Conservation (phyloP, 192 early-diverging fungal species). For the Gryganskiella cystojenkinii region DNA sequence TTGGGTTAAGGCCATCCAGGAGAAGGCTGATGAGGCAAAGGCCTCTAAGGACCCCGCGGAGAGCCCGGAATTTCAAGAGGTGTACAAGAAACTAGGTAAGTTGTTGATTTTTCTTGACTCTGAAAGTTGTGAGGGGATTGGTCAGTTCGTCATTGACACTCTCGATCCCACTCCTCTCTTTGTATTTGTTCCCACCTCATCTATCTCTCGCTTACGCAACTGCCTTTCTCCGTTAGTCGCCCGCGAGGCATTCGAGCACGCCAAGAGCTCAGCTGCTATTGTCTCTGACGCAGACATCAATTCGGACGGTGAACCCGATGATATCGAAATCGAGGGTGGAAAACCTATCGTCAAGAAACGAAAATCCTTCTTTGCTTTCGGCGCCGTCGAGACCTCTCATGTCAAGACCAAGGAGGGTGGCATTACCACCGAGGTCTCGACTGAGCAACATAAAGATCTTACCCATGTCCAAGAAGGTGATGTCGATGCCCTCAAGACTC, state of each 20-base stretch:
- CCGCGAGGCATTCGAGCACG: constrained; percentile 47
- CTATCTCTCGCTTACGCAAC: not conserved
- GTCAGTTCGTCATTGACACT: not conserved
- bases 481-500: constrained; percentile 53
- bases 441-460: constrained; percentile 42
- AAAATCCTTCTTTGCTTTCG: constrained; percentile 52
- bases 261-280: constrained; percentile 36
- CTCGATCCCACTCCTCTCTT: too few species aligned
- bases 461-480: constrained; percentile 46
- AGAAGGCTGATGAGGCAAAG: constrained; percentile 46
- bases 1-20: constrained; percentile 53
- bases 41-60: constrained; percentile 15
- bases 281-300: constrained; percentile 42
- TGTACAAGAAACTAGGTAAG: constrained; percentile 55
- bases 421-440: constrained; percentile 38
- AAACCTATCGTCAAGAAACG: constrained; percentile 49
- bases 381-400: constrained; percentile 42
- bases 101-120: not conserved
- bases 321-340: constrained; percentile 47
- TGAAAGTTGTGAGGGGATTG: not conserved
- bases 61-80: constrained; percentile 41
- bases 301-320: constrained; percentile 50
- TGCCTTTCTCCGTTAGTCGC: constrained; percentile 21
- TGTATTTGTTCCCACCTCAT: not conserved
- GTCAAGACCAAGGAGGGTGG: constrained; percentile 48